Conservation (phyloP, 2,329 filamentous ascomycete species). For the Alternaria triticimaculans region DNA sequence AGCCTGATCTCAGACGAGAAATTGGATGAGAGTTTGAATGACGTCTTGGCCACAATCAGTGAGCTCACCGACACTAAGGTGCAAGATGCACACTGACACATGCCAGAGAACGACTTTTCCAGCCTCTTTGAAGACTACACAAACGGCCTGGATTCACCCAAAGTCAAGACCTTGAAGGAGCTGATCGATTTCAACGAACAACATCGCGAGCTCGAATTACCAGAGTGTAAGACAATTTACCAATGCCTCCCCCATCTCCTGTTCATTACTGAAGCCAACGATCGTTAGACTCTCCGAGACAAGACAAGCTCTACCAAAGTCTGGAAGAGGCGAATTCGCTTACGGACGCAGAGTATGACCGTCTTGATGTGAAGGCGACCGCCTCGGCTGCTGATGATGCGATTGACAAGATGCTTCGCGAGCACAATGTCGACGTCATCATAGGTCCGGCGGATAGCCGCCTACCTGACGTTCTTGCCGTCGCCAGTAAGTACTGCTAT, state of each 20-base stretch:
- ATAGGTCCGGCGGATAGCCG: background rate
- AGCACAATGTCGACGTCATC: background rate
- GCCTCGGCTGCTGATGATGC: rapidly evolving
- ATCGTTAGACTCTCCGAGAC: rapidly evolving
- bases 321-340: background rate
- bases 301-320: background rate
- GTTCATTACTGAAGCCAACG: background rate
- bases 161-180: background rate
- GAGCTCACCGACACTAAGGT: rapidly evolving
- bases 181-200: background rate
- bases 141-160: background rate
- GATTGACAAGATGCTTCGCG: rapidly evolving
- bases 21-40: background rate
- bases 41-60: background rate
- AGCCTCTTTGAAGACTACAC: background rate
- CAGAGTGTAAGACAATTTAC: background rate
- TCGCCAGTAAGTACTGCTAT: no score
- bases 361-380: background rate
- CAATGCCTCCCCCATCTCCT: rapidly evolving
- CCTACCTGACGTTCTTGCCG: background rate
- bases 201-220: background rate
- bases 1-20: background rate
- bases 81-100: background rate
- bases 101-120: background rate
- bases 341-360: background rate